Conservation (phyloP, 805 yeast species). For the Yarrowia divulgata region DNA sequence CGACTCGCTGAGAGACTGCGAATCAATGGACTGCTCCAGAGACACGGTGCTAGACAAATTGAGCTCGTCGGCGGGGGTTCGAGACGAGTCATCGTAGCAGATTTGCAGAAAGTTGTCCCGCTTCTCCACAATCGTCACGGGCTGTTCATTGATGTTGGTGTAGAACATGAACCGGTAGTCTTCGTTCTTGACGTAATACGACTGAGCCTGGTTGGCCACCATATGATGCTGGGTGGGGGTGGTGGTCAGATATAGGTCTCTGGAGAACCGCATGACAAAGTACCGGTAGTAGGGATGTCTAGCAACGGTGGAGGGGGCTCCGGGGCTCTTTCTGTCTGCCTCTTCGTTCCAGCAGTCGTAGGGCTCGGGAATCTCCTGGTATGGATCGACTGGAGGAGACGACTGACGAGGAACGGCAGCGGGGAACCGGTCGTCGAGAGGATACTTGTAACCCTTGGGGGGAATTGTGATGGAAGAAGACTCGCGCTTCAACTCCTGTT, state of each 20-base stretch:
- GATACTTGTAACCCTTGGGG: conserved; percentile 28
- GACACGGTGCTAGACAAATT: conserved; percentile 5
- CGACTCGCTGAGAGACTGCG: conserved; percentile 32
- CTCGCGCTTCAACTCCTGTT: conserved; percentile 25
- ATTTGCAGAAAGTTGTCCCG: conserved; percentile 33
- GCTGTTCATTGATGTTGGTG: conserved; percentile 37
- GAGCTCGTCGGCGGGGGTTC: background rate
- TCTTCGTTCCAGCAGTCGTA: conserved; percentile 36
- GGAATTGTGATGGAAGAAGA: background rate
- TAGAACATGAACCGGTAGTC: conserved; percentile 30
- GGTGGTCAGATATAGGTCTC: conserved; percentile 33
- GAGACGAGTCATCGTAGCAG: conserved; percentile 28
- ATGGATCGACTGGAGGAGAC: conserved; percentile 31
- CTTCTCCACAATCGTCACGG: conserved; percentile 27
- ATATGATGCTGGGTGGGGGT: conserved; percentile 38
- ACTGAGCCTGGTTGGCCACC: conserved; percentile 33
- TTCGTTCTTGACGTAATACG: conserved; percentile 34
- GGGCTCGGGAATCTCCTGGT: conserved; percentile 35
- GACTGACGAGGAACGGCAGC: conserved; percentile 21
- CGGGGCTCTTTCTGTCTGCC: conserved; percentile 13
- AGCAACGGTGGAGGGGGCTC: background rate
- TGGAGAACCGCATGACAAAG: conserved; percentile 35
- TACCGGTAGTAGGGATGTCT: conserved; percentile 31
- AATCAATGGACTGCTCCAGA: conserved; percentile 25
- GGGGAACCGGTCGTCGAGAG: conserved; percentile 33